phyloP scores from a whole-genome alignment of 164 flowering plant species.

The Sextonia rubra region DNA sequence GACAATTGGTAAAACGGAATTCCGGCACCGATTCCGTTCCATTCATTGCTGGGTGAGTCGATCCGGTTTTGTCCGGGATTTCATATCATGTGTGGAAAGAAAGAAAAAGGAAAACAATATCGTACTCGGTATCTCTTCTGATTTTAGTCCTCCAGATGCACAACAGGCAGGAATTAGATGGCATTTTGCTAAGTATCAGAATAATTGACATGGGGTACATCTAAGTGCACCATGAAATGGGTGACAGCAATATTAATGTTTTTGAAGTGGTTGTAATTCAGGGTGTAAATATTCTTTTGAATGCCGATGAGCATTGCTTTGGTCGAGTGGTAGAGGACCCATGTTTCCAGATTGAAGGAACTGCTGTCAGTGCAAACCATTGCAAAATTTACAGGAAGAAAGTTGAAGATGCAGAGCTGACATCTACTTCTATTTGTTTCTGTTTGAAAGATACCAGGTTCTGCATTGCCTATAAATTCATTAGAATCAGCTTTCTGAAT shows the following conservation, averaged over 20 bases:
- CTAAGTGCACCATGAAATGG: background rate
- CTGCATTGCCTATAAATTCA: background rate
- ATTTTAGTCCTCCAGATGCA: too few relatives aligned
- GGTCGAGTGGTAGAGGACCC: constrained; percentile 63
- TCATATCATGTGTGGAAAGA: too few relatives aligned
- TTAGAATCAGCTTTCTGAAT: background rate
- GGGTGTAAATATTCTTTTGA: constrained; percentile 78
- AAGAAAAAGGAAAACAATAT: too few relatives aligned
- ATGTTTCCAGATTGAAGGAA: constrained; percentile 60
- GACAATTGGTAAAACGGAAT: too few relatives aligned
- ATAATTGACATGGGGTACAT: background rate
- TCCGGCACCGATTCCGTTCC: too few relatives aligned
- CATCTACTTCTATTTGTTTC: constrained; percentile 27
- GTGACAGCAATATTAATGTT: background rate
- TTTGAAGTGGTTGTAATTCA: constrained; percentile 22
- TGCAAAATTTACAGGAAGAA: constrained; percentile 64
- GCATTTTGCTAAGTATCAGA: too few relatives aligned
- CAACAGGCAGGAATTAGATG: too few relatives aligned
- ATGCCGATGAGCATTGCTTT: constrained; percentile 60
- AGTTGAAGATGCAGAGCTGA: constrained; percentile 27
- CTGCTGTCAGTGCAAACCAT: constrained; percentile 68
- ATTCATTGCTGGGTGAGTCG: too few relatives aligned
- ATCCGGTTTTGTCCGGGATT: too few relatives aligned
- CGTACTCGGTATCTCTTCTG: too few relatives aligned
- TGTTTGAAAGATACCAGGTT: constrained; percentile 87